Percentiles rank a stretch among this genome's conserved stretches.
Conservation (phyloP, 208 protist genomes). For the Acanthamoeba sp. region DNA sequence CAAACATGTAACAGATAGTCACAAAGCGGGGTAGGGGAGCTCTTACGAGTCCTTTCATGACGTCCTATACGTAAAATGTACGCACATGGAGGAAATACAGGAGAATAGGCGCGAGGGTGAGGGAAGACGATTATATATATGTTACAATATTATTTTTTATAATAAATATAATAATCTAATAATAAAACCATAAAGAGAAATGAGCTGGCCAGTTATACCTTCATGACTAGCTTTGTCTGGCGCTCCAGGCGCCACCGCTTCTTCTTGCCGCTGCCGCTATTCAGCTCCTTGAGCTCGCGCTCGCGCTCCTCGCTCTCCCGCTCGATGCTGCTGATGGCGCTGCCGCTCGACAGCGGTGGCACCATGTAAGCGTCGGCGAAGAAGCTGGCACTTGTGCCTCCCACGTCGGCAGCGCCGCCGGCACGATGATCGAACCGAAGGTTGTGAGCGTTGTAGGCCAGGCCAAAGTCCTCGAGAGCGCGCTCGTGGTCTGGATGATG, state of each 20-base stretch:
- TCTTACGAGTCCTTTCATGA: constrained; percentile 59
- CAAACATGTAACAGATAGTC: background rate
- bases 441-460: constrained; percentile 8
- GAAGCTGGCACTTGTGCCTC: background rate
- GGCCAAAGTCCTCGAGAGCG: constrained; percentile 2
- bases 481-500: background rate
- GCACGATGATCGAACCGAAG: background rate
- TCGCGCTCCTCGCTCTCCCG: background rate
- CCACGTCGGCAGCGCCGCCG: background rate
- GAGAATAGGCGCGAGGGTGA: background rate
- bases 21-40: background rate
- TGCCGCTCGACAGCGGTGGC: background rate
- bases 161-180: background rate
- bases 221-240: constrained; percentile 23
- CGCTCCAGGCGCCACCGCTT: constrained; percentile 22
- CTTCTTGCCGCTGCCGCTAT: constrained; percentile 28
- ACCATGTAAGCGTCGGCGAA: no score
- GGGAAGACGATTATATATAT: background rate
- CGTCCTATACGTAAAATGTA: background rate
- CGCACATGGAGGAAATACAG: background rate
- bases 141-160: no score
- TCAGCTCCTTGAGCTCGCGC: constrained; percentile 36
- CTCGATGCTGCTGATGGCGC: background rate
- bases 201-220: background rate
- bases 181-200: background rate